Conservation (phyloP, 2,329 filamentous ascomycete species). For the Trichoderma koningiopsis region DNA sequence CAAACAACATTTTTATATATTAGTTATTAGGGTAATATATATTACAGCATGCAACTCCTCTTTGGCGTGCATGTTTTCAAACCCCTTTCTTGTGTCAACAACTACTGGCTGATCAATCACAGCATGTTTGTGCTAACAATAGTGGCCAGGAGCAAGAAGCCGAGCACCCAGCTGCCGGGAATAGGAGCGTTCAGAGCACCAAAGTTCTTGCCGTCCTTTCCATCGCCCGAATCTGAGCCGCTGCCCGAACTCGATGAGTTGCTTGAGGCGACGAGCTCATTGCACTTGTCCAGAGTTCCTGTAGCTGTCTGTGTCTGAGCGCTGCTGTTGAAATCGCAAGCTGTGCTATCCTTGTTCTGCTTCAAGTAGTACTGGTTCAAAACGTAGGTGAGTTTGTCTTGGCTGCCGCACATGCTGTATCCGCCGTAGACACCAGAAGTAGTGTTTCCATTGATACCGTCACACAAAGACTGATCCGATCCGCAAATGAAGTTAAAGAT, state of each 20-base stretch:
- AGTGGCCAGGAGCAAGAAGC: neutral
- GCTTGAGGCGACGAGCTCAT: neutral
- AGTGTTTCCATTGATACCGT: constrained; percentile 68
- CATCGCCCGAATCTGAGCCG: neutral
- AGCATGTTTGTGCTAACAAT: neutral
- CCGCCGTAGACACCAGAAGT: constrained; percentile 71
- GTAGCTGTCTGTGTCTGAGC: constrained; percentile 6
- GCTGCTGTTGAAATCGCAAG: neutral
- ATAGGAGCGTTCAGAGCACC: neutral
- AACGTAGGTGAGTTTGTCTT: constrained; percentile 72
- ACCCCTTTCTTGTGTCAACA: neutral
- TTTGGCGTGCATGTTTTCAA: neutral
- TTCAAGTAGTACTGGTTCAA: constrained; percentile 71
- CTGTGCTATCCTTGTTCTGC: neutral
- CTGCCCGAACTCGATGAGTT: neutral
- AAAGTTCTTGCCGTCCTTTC: neutral
- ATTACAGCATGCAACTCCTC: neutral
- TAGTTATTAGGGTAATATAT: neutral
- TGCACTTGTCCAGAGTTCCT: neutral
- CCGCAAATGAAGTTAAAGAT: constrained; percentile 79
- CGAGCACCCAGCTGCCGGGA: neutral
- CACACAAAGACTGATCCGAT: constrained; percentile 57
- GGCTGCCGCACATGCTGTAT: constrained; percentile 73
- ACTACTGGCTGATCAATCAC: neutral
- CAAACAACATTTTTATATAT: neutral